phyloP scores from a whole-genome alignment of 495 filamentous ascomycete genomes.

The Penicillium ochrochloron region DNA sequence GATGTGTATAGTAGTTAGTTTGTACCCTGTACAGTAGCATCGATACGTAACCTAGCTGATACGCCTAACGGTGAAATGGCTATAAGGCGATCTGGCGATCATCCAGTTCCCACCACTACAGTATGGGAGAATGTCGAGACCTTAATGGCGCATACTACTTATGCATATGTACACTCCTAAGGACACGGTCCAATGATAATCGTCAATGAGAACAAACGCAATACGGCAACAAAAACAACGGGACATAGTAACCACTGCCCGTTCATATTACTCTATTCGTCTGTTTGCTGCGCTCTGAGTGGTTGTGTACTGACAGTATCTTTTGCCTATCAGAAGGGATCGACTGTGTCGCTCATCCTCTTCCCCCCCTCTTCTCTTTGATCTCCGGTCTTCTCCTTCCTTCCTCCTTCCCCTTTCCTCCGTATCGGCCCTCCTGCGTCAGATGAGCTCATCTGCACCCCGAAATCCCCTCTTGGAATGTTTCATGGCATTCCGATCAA shows the following conservation, averaged over 20 bases:
- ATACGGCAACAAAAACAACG: neutral
- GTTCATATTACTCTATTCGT: neutral
- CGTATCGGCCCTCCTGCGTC: constrained; percentile 13
- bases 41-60: neutral
- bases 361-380: neutral
- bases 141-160: neutral
- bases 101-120: neutral
- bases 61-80: neutral
- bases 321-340: constrained; percentile 3
- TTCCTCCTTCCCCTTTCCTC: neutral
- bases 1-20: neutral
- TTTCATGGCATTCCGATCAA: constrained; percentile 30
- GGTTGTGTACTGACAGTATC: neutral
- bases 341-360: neutral
- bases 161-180: neutral
- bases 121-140: constrained; percentile 11
- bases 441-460: constrained; percentile 20
- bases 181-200: neutral
- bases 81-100: neutral
- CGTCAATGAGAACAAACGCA: neutral
- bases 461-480: constrained; percentile 23
- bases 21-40: too few species aligned
- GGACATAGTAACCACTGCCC: neutral
- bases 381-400: constrained; percentile 2
- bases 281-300: neutral